Evolutionary conservation across 179 eudicot genomes (phyloP), one percentile per base, ranked within the genome.

Genomic region (Silene vulgaris): DNA sequence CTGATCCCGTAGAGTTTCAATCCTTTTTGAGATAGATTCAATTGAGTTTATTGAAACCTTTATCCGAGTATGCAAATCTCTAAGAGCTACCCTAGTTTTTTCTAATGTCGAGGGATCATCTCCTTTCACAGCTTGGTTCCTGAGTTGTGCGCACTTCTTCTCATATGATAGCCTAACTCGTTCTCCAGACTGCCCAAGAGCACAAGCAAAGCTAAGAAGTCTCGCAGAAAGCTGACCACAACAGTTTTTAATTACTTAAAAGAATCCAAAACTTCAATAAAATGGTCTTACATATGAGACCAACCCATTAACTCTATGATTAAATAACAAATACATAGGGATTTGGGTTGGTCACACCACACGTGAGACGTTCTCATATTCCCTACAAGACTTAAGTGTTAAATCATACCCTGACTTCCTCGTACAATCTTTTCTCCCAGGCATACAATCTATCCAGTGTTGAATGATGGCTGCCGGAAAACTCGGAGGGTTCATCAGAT

Each of bases 391-490:
- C 17, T 50, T 60, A 59, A 59, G 37, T 61, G 35, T 76, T 40
- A 81, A 86, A 35, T 71, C 88, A 62, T 93, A 91, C 98, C 91
- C 93, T 86, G 74, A 94, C 98, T 92, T 94, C 97, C 75, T 90
- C 89, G 30, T 92, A 92, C 79, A 94, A 90, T 85, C 95, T 92
- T 83, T 94, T 94, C 86, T 94, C 98, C 98, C 98, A 94, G 50
- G 92, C 89, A 78, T 89, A 94, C 77, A 94, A 75, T 81, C 90
- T 84, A 81, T 89, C 97, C 56, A 94, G 80, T 8, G 98, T 92
- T 60, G 98, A 88, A 77, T 90, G 98, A 77, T 92, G 98, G 70
- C 94, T 90, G 21, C 90, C 88, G 8, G 90, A 88, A 80, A 86
- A 81, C 83, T 76, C 81, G 77, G 84, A 79, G 35, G 96, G 87